phyloP scores from a whole-genome alignment of 139 green algal species.

The Chlorella sorokiniana region DNA sequence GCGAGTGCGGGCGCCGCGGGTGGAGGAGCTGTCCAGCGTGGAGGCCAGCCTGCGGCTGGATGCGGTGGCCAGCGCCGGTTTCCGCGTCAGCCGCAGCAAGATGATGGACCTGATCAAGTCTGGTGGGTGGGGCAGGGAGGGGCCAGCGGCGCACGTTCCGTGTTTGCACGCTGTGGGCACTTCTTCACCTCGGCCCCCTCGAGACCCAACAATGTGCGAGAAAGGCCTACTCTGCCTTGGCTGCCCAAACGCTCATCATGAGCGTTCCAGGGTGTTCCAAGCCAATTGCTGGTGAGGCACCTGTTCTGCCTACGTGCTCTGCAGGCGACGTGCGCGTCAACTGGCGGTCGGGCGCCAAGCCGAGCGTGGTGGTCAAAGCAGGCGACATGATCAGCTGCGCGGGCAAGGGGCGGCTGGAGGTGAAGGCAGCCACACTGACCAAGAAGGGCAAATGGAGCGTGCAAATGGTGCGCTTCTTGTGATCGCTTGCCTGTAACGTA shows the following conservation, averaged over 20 bases:
- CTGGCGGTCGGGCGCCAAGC: constrained; percentile 69
- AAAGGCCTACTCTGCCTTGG: too few species aligned
- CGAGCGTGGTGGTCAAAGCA: constrained; percentile 56
- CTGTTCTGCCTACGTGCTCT: background rate
- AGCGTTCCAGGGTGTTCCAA: too few species aligned
- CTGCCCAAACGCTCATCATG: too few species aligned
- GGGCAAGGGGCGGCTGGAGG: constrained; percentile 80
- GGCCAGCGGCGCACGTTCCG: background rate
- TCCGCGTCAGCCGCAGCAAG: constrained; percentile 75
- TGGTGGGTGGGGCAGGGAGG: background rate
- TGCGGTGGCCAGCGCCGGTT: constrained; percentile 76
- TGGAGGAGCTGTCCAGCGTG: constrained; percentile 60
- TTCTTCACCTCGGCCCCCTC: background rate
- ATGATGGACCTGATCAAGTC: constrained; percentile 78
- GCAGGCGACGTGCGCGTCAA: constrained; percentile 71
- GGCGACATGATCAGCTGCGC: constrained; percentile 75
- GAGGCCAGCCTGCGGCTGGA: constrained; percentile 83
- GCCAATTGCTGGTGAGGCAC: too few species aligned
- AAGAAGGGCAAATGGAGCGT: constrained; percentile 74
- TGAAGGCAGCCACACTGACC: constrained; percentile 56
- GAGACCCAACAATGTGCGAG: too few species aligned
- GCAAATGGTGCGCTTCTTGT: constrained; percentile 67
- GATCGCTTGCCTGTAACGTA: background rate
- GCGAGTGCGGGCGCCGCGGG: constrained; percentile 33
- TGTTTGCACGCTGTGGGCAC: background rate